These are phyloP conservation scores for Cardiospermum halicacabum DNA, from an alignment of 345 rosid species.

Conservation along the genomic window DNA sequence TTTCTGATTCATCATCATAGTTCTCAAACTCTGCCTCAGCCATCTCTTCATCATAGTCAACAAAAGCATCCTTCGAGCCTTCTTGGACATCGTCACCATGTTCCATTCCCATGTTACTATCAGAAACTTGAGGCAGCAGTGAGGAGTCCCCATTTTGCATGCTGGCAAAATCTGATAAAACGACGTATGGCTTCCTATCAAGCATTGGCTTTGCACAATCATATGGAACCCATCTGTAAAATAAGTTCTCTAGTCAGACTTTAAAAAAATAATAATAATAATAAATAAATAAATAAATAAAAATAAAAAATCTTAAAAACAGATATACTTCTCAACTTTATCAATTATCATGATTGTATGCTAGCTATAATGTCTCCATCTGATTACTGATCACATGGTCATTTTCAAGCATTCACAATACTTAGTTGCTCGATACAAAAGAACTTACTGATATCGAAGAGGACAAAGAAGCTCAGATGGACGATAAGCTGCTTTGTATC, in stretches of 20 bases:
- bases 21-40: conserved; percentile 41
- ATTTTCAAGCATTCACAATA: not conserved
- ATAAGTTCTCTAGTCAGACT: conserved; percentile 20
- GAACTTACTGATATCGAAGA: conserved; percentile 77
- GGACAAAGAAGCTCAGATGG: conserved; percentile 98
- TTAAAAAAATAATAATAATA: too few species aligned
- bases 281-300: too few species aligned
- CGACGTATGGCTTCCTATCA: conserved; percentile 59
- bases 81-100: conserved; percentile 36
- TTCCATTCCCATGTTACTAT: conserved; percentile 27
- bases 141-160: conserved; percentile 35
- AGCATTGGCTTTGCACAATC: conserved; percentile 61
- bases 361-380: not conserved
- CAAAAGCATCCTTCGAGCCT: conserved; percentile 29
- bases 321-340: not conserved
- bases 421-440: conserved; percentile 10
- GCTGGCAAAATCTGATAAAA: conserved; percentile 57
- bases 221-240: conserved; percentile 87
- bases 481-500: conserved; percentile 89
- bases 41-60: conserved; percentile 46
- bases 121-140: conserved; percentile 30
- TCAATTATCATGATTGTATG: not conserved
- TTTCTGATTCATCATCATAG: conserved; percentile 45
- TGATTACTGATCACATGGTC: not conserved
- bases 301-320: too few species aligned